Percentiles rank a stretch among this genome's conserved stretches.
Conservation (phyloP, 768 basidiomycete species). For the Boletellus ananas region DNA sequence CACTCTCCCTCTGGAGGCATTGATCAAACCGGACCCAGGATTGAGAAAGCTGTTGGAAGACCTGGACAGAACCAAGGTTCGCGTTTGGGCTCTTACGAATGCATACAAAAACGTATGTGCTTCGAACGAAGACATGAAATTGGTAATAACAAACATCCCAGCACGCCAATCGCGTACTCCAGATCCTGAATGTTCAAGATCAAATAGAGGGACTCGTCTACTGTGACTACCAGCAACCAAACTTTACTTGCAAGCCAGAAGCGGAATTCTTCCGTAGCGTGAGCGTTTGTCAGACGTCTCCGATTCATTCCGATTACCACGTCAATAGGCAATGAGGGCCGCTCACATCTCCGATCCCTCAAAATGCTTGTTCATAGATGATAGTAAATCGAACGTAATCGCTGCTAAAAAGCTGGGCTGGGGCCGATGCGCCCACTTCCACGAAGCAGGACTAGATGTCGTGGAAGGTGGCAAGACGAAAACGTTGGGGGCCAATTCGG, state of each 20-base stretch:
- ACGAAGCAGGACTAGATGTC: constrained; percentile 59
- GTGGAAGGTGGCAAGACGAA: constrained; percentile 61
- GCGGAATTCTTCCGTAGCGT: constrained; percentile 65
- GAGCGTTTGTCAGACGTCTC: background rate
- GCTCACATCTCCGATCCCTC: constrained; percentile 61
- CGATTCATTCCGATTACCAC: background rate
- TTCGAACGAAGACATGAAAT: constrained; percentile 13
- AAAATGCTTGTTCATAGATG: constrained; percentile 78
- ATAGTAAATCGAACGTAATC: constrained; percentile 65
- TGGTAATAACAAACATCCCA: constrained; percentile 28
- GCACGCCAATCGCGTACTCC: constrained; percentile 80
- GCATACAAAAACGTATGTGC: constrained; percentile 64
- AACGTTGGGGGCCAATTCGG: constrained; percentile 38
- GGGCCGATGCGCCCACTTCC: constrained; percentile 73
- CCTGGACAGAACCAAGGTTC: constrained; percentile 69
- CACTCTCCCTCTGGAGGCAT: constrained; percentile 74
- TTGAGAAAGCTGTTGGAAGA: constrained; percentile 70
- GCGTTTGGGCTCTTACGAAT: constrained; percentile 87
- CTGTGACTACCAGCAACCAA: constrained; percentile 65
- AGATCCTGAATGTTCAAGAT: constrained; percentile 68
- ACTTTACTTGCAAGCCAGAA: constrained; percentile 83
- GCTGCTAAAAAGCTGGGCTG: constrained; percentile 65
- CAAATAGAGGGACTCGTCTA: constrained; percentile 71
- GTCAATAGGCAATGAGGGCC: constrained; percentile 56
- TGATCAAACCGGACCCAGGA: constrained; percentile 61